These are phyloP conservation scores for Acrodontium crateriforme DNA, from an alignment of 2,329 filamentous ascomycete genomes.

Conservation along the genomic window DNA sequence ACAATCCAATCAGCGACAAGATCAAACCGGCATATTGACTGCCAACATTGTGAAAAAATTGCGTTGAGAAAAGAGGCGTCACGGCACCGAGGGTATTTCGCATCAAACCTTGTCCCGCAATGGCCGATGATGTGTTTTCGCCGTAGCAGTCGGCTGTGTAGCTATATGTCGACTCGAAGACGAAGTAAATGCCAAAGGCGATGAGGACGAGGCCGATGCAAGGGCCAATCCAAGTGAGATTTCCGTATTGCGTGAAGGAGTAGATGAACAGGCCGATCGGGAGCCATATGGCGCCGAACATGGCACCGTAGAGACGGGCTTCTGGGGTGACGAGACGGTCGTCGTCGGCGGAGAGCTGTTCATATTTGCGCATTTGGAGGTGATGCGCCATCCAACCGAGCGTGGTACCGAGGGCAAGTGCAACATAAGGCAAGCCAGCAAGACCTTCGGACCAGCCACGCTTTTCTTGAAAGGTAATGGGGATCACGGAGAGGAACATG, in stretches of 20 bases:
- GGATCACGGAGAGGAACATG: constrained; percentile 39
- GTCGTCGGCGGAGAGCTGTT: constrained; percentile 25
- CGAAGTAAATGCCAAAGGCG: constrained; percentile 41
- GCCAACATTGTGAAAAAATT: constrained; percentile 41
- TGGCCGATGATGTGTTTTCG: constrained; percentile 28
- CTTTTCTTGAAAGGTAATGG: constrained; percentile 39
- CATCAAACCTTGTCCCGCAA: constrained; percentile 40
- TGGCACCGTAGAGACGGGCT: constrained; percentile 35
- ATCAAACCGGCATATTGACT: constrained; percentile 40
- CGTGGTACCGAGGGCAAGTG: constrained; percentile 35
- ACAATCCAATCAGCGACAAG: constrained; percentile 32
- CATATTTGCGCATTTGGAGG: constrained; percentile 38
- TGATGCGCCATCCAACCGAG: constrained; percentile 36
- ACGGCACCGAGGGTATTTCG: constrained; percentile 40
- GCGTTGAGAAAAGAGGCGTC: constrained; percentile 37
- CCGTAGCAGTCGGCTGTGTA: constrained; percentile 42
- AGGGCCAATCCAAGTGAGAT: constrained; percentile 36
- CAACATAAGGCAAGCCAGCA: constrained; percentile 37
- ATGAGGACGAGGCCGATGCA: constrained; percentile 37
- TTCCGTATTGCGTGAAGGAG: constrained; percentile 39
- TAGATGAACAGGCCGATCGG: constrained; percentile 40
- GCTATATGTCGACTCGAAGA: constrained; percentile 32
- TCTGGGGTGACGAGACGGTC: constrained; percentile 28
- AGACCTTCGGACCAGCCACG: constrained; percentile 39
- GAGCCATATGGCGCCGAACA: constrained; percentile 34